phyloP scores from a whole-genome alignment of 441 rosid genomes.

The Gossypium lobatum region DNA sequence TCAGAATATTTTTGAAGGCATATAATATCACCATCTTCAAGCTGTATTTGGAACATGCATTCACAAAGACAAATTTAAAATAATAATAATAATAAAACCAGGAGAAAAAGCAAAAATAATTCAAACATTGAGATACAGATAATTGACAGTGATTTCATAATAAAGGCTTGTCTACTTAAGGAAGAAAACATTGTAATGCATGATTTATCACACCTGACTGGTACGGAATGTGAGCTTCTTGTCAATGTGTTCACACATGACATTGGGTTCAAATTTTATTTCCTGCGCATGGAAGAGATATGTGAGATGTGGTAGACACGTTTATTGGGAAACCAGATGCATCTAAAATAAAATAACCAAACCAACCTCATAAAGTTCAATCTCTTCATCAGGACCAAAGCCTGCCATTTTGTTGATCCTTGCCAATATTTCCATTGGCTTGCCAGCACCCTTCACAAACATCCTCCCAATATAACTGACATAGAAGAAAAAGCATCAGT shows the following conservation, averaged over 20 bases:
- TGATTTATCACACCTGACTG: conserved; percentile 43
- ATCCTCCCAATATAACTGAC: conserved; percentile 62
- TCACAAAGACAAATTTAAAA: neutral
- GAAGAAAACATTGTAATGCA: conserved; percentile 10
- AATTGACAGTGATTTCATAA: neutral
- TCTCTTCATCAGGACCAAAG: conserved; percentile 76
- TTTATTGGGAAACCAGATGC: neutral
- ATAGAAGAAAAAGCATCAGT: conserved; percentile 15
- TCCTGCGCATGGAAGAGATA: conserved; percentile 35
- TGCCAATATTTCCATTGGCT: conserved; percentile 51
- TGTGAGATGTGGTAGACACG: neutral
- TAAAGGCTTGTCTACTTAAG: neutral
- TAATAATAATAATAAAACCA: neutral
- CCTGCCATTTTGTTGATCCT: conserved; percentile 85
- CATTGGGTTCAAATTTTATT: conserved; percentile 58
- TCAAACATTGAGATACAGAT: neutral
- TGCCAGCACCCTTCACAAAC: conserved; percentile 49
- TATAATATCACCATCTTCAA: conserved; percentile 69
- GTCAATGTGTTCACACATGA: conserved; percentile 59
- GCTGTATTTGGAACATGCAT: conserved; percentile 30
- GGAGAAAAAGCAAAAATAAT: neutral
- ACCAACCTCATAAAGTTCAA: conserved; percentile 86
- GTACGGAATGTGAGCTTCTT: conserved; percentile 40
- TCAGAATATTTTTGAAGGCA: conserved; percentile 51
- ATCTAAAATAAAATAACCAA: neutral